Percentiles rank a stretch among this genome's conserved stretches.
phyloP scores from a whole-genome alignment of 1,139 yeast genomes.

The Arxiozyma heterogenica region DNA sequence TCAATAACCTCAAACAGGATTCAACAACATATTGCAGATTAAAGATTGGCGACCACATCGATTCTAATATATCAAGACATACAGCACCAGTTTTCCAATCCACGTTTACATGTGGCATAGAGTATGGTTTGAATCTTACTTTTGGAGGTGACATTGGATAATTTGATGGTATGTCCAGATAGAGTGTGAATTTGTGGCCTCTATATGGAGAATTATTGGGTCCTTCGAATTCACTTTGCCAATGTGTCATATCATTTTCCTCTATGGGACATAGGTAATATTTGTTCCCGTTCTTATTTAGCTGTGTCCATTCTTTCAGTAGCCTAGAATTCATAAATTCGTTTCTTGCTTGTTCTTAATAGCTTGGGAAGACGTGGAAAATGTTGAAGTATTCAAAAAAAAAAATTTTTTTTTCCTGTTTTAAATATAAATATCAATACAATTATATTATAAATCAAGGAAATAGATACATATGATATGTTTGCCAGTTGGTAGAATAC shows the following conservation, averaged over 20 bases:
- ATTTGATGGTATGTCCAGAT: conserved; percentile 40
- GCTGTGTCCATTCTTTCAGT: conserved; percentile 1
- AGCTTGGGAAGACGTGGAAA: background rate
- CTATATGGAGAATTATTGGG: conserved; percentile 47
- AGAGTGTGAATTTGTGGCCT: conserved; percentile 51
- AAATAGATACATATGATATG: too few species aligned
- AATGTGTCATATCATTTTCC: conserved; percentile 37
- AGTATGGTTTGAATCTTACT: conserved; percentile 40
- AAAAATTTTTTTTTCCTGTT: too few species aligned
- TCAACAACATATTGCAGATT: conserved; percentile 57
- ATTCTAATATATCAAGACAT: conserved; percentile 69
- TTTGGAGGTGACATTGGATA: conserved; percentile 71
- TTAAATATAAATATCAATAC: too few species aligned
- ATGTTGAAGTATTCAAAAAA: too few species aligned
- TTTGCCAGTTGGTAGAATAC: too few species aligned
- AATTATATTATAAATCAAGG: too few species aligned
- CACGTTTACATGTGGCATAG: conserved; percentile 70
- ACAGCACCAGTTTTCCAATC: conserved; percentile 64
- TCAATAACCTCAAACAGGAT: conserved; percentile 61
- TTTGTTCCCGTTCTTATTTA: background rate
- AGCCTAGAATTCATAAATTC: background rate
- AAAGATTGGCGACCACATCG: conserved; percentile 84
- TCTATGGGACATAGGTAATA: conserved; percentile 33
- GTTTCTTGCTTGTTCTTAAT: background rate
- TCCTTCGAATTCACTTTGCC: conserved; percentile 56